A percentile compares a stretch with the other conserved stretches of the same genome.
Evolutionary conservation across 768 basidiomycete genomes (phyloP).

Genomic region (Amanita pallidorosea): DNA sequence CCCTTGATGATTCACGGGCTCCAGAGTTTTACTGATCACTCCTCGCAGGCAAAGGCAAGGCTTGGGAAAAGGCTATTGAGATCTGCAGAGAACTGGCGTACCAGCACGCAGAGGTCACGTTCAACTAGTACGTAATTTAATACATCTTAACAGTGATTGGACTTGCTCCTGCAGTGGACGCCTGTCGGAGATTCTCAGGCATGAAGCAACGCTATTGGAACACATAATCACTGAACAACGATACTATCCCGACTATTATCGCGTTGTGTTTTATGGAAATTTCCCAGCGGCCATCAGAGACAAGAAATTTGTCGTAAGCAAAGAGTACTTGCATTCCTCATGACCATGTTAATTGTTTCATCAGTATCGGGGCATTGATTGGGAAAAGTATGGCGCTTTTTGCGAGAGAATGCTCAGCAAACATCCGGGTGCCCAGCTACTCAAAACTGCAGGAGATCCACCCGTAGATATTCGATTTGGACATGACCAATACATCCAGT

Average conservation of each 20-base stretch:
- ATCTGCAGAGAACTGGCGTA: conserved; percentile 86
- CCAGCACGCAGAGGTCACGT: conserved; percentile 84
- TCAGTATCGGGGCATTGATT: conserved; percentile 89
- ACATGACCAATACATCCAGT: conserved; percentile 78
- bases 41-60: conserved; percentile 80
- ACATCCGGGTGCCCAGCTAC: conserved; percentile 73
- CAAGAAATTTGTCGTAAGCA: conserved; percentile 82
- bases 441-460: conserved; percentile 67
- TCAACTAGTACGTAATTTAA: conserved; percentile 63
- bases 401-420: conserved; percentile 90
- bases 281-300: conserved; percentile 79
- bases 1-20: conserved; percentile 10
- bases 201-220: conserved; percentile 81
- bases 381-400: conserved; percentile 87
- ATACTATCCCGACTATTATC: conserved; percentile 88
- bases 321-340: conserved; percentile 1
- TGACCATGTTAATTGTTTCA: conserved; percentile 4
- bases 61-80: conserved; percentile 92
- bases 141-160: conserved; percentile 5
- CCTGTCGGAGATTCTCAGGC: conserved; percentile 74
- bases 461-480: conserved; percentile 73
- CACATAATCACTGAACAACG: conserved; percentile 77
- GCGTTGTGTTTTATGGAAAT: conserved; percentile 88
- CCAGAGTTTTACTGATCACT: conserved; percentile 1
- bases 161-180: conserved; percentile 39